Base-by-base conservation (phyloP, 257 asterid species). In the Solanum microdontum region DNA sequence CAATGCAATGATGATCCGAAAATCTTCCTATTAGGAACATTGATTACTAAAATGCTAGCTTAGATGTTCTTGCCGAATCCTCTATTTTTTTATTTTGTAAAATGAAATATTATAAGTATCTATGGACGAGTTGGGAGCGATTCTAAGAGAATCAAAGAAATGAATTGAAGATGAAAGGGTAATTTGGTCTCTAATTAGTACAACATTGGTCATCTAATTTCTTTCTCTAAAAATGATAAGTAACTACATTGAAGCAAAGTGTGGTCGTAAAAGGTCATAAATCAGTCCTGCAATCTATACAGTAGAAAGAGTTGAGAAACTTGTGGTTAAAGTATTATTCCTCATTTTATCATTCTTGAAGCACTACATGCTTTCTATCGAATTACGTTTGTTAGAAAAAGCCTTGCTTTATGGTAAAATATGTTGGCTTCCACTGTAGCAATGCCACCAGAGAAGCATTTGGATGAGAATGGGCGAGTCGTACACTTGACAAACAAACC, bases 391-490 rank as follows among this genome's bases (percentile, higher is more conserved):
- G 39, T 86, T 45, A 34, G 19, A 48, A 30, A 32, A 30, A 80
- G 1, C 64, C 7, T 80, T 45, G 83, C 17, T 43, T 72, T 72
- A 30, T 84, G 60, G 80, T 43, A 77, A 45, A 87, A 68, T 76
- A 58, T 17, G 87, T 73, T 82, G 60, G 86, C 84, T 45, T 90
- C 58, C 28, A 30, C 86, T 87, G 82, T 87, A 87, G 92, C 68
- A 69, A 74, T 87, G 89, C 90, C 89, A 87, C 43, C 93, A 83
- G 92, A 89, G 90, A 92, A 87, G 87, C 87, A 85, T 87, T 34
- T 85, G 55, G 80, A 76, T 85, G 91, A 90, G 87, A 86, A 43
- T 80, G 89, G 87, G 88, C 87, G 58, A 76, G 88, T 80, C 40
- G 88, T 84, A 86, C 91, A 87, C 80, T 86, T 90, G 92, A 90